Percentiles rank a stretch among this genome's conserved stretches.
Evolutionary conservation across 2,329 filamentous ascomycete species (phyloP).

Genomic region (Alternaria sp.): DNA sequence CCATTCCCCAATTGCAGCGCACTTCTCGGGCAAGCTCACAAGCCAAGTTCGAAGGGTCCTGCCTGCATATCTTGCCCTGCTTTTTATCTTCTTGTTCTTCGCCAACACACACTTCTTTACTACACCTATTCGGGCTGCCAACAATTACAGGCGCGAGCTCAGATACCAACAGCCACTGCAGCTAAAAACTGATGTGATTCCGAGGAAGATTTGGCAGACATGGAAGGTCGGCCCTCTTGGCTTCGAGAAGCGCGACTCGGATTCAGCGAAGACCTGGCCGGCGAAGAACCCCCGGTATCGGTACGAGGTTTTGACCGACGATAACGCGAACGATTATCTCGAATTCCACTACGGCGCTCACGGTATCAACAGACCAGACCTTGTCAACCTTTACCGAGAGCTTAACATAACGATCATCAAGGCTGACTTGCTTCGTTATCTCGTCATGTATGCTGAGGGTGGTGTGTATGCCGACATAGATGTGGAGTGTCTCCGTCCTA

Average conservation of each 20-base stretch:
- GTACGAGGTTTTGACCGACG: slow-evolving; percentile 73
- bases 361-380: slow-evolving; percentile 69
- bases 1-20: slow-evolving; percentile 42
- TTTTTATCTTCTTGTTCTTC: slow-evolving; percentile 42
- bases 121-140: slow-evolving; percentile 40
- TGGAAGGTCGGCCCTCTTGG: slow-evolving; percentile 74
- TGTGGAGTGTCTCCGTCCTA: slow-evolving; percentile 61
- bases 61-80: slow-evolving; percentile 39
- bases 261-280: slow-evolving; percentile 68
- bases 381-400: slow-evolving; percentile 37
- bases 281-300: slow-evolving; percentile 69
- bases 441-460: slow-evolving; percentile 71
- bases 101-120: slow-evolving; percentile 43
- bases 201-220: slow-evolving; percentile 77
- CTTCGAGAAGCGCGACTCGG: slow-evolving; percentile 69
- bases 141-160: slow-evolving; percentile 42
- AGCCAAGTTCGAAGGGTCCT: slow-evolving; percentile 44
- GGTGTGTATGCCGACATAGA: slow-evolving; percentile 67
- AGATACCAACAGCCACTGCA: slow-evolving; percentile 44
- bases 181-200: slow-evolving; percentile 50
- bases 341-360: slow-evolving; percentile 70
- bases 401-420: slow-evolving; percentile 66
- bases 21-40: slow-evolving; percentile 42
- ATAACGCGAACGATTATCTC: slow-evolving; percentile 71
- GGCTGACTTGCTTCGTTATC: slow-evolving; percentile 69